A percentile compares a stretch with the other conserved stretches of the same genome.
Evolutionary conservation across 2,329 filamentous ascomycete genomes (phyloP).

Genomic region (Aspergillus sp.): DNA sequence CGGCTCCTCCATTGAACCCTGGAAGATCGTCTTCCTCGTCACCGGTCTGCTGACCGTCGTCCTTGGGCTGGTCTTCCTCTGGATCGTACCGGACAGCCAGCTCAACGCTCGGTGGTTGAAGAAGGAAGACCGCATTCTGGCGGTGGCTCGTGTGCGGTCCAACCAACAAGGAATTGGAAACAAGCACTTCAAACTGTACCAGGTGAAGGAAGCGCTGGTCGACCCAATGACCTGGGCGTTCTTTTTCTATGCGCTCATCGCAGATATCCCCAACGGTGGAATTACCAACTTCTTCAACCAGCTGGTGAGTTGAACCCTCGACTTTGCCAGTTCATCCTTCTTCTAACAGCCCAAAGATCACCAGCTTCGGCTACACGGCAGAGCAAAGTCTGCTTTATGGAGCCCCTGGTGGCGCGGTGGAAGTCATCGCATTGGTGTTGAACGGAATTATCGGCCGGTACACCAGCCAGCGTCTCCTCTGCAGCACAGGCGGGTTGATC

Average conservation of each 20-base stretch:
- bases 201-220: constrained; percentile 58
- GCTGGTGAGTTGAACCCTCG: constrained; percentile 33
- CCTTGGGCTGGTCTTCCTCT: constrained; percentile 51
- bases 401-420: constrained; percentile 63
- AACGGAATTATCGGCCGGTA: constrained; percentile 58
- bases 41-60: constrained; percentile 52
- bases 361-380: constrained; percentile 62
- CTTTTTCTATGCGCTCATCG: constrained; percentile 55
- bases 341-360: constrained; percentile 37
- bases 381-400: constrained; percentile 64
- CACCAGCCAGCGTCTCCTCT: constrained; percentile 56
- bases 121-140: constrained; percentile 64
- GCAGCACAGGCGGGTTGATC: constrained; percentile 52
- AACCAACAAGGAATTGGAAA: constrained; percentile 75
- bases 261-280: constrained; percentile 59
- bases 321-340: not conserved
- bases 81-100: constrained; percentile 58
- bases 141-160: constrained; percentile 66
- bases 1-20: constrained; percentile 59
- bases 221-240: constrained; percentile 62
- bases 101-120: constrained; percentile 62
- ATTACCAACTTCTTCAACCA: constrained; percentile 62
- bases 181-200: constrained; percentile 65
- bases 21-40: constrained; percentile 62
- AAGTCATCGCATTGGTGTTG: constrained; percentile 57